Percentiles rank a stretch among this genome's conserved stretches.
Evolutionary conservation across 306 rosid species (phyloP).

Genomic region (Acacia confusa): DNA sequence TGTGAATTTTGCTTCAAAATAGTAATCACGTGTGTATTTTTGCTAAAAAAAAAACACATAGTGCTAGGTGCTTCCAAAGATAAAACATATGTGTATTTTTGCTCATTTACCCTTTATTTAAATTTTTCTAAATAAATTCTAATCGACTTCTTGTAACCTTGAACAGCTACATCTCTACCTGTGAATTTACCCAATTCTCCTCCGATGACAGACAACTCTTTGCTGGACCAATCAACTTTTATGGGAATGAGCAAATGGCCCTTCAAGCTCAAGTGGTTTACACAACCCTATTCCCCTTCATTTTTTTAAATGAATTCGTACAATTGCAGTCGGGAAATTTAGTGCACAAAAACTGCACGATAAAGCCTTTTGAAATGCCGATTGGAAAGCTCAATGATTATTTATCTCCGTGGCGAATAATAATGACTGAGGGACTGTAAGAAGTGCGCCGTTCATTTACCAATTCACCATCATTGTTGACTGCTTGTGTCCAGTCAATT

Average conservation of each 20-base stretch:
- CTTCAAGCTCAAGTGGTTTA: not conserved
- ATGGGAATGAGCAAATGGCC: not conserved
- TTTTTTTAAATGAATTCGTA: not conserved
- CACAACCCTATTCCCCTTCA: not conserved
- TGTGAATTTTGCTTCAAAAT: too few relatives aligned
- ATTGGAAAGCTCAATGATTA: not conserved
- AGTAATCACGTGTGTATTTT: too few relatives aligned
- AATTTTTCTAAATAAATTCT: too few relatives aligned
- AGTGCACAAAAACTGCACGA: not conserved
- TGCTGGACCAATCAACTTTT: not conserved
- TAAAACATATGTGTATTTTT: too few relatives aligned
- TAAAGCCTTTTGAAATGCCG: not conserved
- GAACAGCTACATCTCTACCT: not conserved
- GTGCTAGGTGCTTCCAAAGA: too few relatives aligned
- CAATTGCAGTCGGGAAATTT: not conserved
- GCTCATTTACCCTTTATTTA: too few relatives aligned
- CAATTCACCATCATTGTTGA: not conserved
- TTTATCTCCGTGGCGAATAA: not conserved
- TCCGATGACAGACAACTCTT: not conserved
- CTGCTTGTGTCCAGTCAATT: not conserved
- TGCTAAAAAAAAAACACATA: too few relatives aligned
- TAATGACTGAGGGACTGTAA: not conserved
- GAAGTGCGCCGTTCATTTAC: not conserved
- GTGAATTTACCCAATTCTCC: not conserved
- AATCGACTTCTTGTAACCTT: not conserved